Base-by-base conservation (phyloP, 2,329 filamentous ascomycete species). In the Sporothrix dimorphospora region DNA sequence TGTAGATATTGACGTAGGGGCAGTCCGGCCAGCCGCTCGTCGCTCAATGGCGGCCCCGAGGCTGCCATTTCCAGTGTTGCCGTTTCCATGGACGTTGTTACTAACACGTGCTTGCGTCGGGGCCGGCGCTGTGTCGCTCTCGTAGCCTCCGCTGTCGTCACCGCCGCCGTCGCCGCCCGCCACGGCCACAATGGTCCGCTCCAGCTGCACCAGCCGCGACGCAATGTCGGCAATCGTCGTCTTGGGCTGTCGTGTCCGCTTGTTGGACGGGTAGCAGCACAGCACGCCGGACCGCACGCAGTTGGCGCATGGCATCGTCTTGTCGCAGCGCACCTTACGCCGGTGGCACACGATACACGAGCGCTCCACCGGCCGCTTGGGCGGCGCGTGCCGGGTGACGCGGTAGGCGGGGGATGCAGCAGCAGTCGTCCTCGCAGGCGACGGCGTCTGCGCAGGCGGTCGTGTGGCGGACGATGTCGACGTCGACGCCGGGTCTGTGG, bases 271-370 rank as follows among this genome's bases (percentile, higher is more conserved):
- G 40, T 78, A 78, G 73, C 75, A 75, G 75, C 76, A 78, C 67
- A 76, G 69, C 7, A 77, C 75, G 12, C 75, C 75, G 0, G 74
- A 72, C 4, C 75, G 73, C 14, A 71, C 71, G 71, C 76, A 77
- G n/a, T 75, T 75, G 59, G 73, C 71, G 34, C 77, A 78, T 0
- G 77, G 77, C 27, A 74, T 14, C 6, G 72, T 72, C 75, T 77
- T 78, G 73, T 78, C 76, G 71, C 76, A 78, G n/a, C 73, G 74
- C 47, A 78, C 76, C 67, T 78, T 78, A 30, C 76, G 72, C 0
- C 73, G 72, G 70, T 78, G 77, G 69, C 77, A 78, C 12, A 77
- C 70, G n/a, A 76, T 71, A 70, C 76, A 78, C 0, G 77, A 78
- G 34, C 77, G 73, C 51, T 77, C 75, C 3, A 69, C 34, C 1